These are phyloP conservation scores for Pulveroboletus sp. DNA, from an alignment of 768 basidiomycete species.

Conservation along the genomic window DNA sequence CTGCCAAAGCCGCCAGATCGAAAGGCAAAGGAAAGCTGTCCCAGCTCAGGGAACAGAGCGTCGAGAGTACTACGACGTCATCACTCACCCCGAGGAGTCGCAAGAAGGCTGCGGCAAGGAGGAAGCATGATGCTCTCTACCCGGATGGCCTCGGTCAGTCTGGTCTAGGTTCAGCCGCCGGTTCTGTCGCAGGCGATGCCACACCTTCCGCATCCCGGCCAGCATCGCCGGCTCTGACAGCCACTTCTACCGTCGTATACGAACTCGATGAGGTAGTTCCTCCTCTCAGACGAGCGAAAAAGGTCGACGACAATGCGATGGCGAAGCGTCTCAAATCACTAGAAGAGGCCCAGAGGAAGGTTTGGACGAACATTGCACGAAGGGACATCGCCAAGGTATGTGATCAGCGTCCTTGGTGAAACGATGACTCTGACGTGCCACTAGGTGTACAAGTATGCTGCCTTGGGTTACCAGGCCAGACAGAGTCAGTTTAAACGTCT, in stretches of 20 bases:
- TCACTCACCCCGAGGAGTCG: slow-evolving; percentile 45
- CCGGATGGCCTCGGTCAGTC: slow-evolving; percentile 48
- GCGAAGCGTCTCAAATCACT: slow-evolving; percentile 69
- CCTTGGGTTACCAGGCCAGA: slow-evolving; percentile 60
- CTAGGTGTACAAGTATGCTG: slow-evolving; percentile 79
- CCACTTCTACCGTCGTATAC: slow-evolving; percentile 58
- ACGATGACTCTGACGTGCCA: slow-evolving; percentile 5
- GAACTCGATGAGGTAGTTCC: slow-evolving; percentile 69
- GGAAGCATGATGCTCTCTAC: slow-evolving; percentile 50
- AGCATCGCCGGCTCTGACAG: slow-evolving; percentile 55
- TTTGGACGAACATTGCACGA: slow-evolving; percentile 86
- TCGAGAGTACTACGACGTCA: slow-evolving; percentile 49
- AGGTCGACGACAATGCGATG: slow-evolving; percentile 68
- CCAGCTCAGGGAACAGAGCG: slow-evolving; percentile 49
- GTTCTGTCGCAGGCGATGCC: slow-evolving; percentile 59
- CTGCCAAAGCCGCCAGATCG: slow-evolving; percentile 32
- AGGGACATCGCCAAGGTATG: slow-evolving; percentile 78
- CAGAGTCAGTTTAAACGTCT: slow-evolving; percentile 72
- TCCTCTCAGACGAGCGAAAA: slow-evolving; percentile 71
- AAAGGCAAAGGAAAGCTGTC: slow-evolving; percentile 53
- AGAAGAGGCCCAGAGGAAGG: slow-evolving; percentile 82
- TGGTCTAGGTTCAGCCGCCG: slow-evolving; percentile 46
- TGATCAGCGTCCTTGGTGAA: neutral
- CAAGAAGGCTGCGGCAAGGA: slow-evolving; percentile 54
- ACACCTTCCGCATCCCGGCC: slow-evolving; percentile 71